Base-by-base conservation (phyloP, 768 basidiomycete species). In the Zangia roseola region DNA sequence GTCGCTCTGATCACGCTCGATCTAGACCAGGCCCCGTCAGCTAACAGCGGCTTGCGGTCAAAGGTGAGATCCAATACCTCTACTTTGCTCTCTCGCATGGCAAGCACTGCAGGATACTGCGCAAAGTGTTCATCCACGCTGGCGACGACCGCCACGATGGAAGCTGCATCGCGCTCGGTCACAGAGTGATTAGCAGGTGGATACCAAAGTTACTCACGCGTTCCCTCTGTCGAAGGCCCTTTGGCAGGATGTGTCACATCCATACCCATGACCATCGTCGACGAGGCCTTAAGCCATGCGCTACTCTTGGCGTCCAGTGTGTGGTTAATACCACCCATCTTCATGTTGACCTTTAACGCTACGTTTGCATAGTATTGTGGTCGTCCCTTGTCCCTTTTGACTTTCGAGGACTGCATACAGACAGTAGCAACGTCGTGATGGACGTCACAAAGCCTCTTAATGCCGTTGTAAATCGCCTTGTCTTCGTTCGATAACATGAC, bases 211-310 rank as follows among this genome's bases (percentile, higher is more conserved):
- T 25, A 16, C 68, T 54, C 30, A 62, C 66, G 76, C 3, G 77
- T 73, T 28, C 78, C 77, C 34, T 62, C 69, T 50, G 78, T 73
- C 46, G 84, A 84, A 2, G 80, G 77, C 5, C 80, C 82, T 8
- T 81, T 83, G 6, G 88, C 41, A 2, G 60, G 87, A 67, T 92
- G 90, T 0, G 87, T 91, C 24, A 88, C 86, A 26, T 80, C 80
- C 71, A 79, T 75, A 21, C 80, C 80, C 19, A 81, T 74, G 38
- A 82, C 53, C 75, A 81, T 82, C 10, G 80, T 82, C 23, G 74
- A 59, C 39, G 63, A 65, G 28, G 61, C 48, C 50, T 57, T 62
- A 19, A 81, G 68, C 74, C 74, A 79, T 14, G 17, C 42, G 26
- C 71, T 67, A 48, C 69, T 72, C 13, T 55, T 53, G 14, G 63